phyloP scores from a whole-genome alignment of 768 basidiomycete genomes.

The Clavulina sp. region DNA sequence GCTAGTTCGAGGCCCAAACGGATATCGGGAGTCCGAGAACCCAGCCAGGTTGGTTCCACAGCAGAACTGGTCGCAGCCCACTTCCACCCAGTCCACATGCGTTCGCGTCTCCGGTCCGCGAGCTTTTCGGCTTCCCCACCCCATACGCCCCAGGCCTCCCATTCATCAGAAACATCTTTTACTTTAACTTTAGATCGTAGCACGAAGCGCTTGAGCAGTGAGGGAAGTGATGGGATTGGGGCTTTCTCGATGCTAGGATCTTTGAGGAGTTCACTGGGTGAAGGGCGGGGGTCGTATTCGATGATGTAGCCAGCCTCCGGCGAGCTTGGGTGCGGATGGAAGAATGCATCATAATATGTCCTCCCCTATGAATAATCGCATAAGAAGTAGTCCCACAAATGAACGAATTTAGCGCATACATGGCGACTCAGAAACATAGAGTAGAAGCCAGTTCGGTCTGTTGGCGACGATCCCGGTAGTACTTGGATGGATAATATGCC shows the following conservation, averaged over 20 bases:
- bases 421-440: constrained; percentile 66
- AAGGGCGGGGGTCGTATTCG: constrained; percentile 43
- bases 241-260: constrained; percentile 17
- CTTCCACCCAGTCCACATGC: constrained; percentile 32
- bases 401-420: constrained; percentile 20
- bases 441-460: constrained; percentile 35
- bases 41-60: constrained; percentile 58
- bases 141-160: constrained; percentile 74
- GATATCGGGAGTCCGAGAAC: constrained; percentile 4
- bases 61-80: constrained; percentile 47
- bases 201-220: constrained; percentile 57
- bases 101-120: not conserved
- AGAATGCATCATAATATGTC: constrained; percentile 75
- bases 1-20: too few species aligned
- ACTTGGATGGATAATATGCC: constrained; percentile 39
- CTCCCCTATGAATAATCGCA: constrained; percentile 40
- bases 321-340: constrained; percentile 43
- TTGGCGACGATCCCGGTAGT: constrained; percentile 25
- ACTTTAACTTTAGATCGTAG: constrained; percentile 81
- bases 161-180: constrained; percentile 57
- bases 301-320: constrained; percentile 43
- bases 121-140: constrained; percentile 25
- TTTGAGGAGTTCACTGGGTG: not conserved
- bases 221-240: constrained; percentile 13
- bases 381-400: not conserved